phyloP scores from a whole-genome alignment of 2,329 filamentous ascomycete genomes.

The Amesomyces nigricolor region DNA sequence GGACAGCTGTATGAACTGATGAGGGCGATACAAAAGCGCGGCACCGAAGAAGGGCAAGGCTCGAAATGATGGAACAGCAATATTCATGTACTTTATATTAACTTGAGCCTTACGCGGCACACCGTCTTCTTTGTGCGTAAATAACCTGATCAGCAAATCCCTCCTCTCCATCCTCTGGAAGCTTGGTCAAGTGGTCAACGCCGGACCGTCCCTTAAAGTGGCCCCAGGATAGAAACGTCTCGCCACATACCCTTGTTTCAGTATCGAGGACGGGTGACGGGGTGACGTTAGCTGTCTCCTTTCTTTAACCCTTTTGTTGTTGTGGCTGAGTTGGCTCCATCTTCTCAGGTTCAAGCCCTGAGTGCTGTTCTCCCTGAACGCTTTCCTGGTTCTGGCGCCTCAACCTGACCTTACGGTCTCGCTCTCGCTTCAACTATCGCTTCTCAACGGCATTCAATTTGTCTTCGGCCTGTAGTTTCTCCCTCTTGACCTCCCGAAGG shows the following conservation, averaged over 20 bases:
- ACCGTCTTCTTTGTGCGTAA: too few relatives aligned
- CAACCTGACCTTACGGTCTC: too few relatives aligned
- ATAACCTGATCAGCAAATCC: too few relatives aligned
- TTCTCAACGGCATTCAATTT: too few relatives aligned
- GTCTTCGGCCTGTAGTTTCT: background rate
- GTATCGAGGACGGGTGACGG: background rate
- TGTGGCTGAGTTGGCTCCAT: background rate
- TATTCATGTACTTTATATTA: background rate
- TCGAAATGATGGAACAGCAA: background rate
- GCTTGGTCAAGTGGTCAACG: too few relatives aligned
- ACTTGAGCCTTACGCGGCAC: background rate
- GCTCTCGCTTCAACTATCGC: background rate
- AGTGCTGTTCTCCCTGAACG: background rate
- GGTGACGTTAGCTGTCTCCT: background rate
- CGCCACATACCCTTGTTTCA: background rate
- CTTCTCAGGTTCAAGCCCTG: too few relatives aligned
- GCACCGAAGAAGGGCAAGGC: conserved; percentile 16
- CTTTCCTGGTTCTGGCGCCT: background rate
- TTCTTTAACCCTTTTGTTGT: background rate
- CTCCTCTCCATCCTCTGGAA: too few relatives aligned
- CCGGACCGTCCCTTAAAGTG: too few relatives aligned
- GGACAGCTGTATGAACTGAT: conserved; percentile 92
- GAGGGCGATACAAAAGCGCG: conserved; percentile 59
- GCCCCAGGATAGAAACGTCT: too few relatives aligned
- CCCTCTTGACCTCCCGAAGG: background rate